Evolutionary conservation across 257 asterid species (phyloP), one percentile per base, ranked within the genome.

Genomic region (Salvia splendens): DNA sequence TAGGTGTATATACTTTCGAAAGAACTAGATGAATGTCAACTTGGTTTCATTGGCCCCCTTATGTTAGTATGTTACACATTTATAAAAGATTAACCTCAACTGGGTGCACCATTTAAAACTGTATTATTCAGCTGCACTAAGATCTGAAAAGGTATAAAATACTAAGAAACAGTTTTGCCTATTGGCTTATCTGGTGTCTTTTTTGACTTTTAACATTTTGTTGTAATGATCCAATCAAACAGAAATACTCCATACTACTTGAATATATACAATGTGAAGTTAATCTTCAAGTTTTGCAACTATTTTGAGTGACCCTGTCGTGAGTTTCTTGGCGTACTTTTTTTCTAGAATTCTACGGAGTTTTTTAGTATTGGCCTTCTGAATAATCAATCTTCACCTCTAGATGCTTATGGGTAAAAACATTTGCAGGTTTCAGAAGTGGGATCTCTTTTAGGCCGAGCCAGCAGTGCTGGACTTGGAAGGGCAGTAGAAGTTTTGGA

Each of bases 401-500:
- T 35, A 35, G 41, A 36, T 73, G 45, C 35, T 6, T 33, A 50
- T 52, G 55, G 5, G 36, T 53, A 58, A 15, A 56, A 45, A 33
- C 10, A 20, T 24, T 76, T 58, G 64, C 82, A 88, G 96, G 91
- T 82, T 70, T 80, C 91, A 12, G 94, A 86, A 71, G 85, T 84
- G 78, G 65, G 91, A 53, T 79, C 75, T 16, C 69, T 67, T 48
- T 69, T 84, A 65, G 79, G 84, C 47, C 78, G 76, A 72, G 93
- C 83, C 43, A 83, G 91, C 32, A 82, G 84, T 64, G 87, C 70
- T 62, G 90, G 95, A 64, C 78, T 87, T 35, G 89, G 46, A 70
- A 80, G 79, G 79, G 92, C 95, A 6, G 92, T 76, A 32, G 95
- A 68, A 20, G 89, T 83, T 38, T 65, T 89, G 77, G 92, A 86